Evolutionary conservation across 116 monocot genomes (phyloP).

Genomic region (Posidonia oceanica): DNA sequence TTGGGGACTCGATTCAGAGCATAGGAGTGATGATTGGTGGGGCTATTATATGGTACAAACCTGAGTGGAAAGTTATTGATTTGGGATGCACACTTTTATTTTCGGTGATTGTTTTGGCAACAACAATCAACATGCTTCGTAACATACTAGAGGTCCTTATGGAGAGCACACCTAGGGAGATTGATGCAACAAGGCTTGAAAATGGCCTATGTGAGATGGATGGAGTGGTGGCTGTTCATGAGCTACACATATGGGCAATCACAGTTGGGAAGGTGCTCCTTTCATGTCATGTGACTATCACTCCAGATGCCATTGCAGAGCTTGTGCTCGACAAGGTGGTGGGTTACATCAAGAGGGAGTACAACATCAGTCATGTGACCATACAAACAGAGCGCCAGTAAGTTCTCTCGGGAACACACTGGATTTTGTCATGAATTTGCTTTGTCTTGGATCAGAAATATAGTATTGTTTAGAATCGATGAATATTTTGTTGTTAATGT

Average conservation of each 20-base stretch:
- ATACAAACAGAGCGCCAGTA: slow-evolving; percentile 51
- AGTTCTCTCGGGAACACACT: not conserved
- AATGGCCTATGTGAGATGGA: slow-evolving; percentile 32
- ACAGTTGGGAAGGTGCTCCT: slow-evolving; percentile 54
- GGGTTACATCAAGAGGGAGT: slow-evolving; percentile 43
- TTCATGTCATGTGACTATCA: slow-evolving; percentile 44
- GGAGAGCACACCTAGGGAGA: slow-evolving; percentile 56
- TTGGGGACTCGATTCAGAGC: slow-evolving; percentile 49
- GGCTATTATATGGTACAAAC: slow-evolving; percentile 50
- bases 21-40: slow-evolving; percentile 55
- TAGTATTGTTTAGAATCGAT: too few species aligned
- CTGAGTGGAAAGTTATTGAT: slow-evolving; percentile 53
- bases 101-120: slow-evolving; percentile 33
- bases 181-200: slow-evolving; percentile 44
- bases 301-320: slow-evolving; percentile 33
- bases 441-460: too few species aligned
- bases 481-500: too few species aligned
- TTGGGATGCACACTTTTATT: slow-evolving; percentile 42
- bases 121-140: slow-evolving; percentile 44
- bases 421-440: too few species aligned
- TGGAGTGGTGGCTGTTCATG: slow-evolving; percentile 43
- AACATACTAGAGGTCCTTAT: slow-evolving; percentile 51
- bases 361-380: slow-evolving; percentile 59
- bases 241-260: slow-evolving; percentile 54
- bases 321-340: slow-evolving; percentile 32